Evolutionary conservation across 1,284 basidiomycete species (phyloP), one percentile per base, ranked within the genome.

Genomic region (Fomitopsis palustris): DNA sequence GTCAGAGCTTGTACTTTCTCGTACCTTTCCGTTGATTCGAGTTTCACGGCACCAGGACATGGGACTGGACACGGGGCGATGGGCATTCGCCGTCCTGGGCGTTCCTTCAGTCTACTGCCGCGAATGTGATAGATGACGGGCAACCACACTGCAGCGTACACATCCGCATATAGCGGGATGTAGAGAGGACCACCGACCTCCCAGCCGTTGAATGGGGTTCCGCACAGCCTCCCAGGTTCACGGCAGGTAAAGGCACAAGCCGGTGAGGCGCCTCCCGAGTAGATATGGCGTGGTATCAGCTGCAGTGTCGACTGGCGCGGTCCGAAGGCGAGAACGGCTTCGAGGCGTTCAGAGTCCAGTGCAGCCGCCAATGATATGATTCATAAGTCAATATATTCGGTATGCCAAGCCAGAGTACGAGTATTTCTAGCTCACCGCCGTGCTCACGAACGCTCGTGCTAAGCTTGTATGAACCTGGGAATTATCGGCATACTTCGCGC

Each of bases 311-410:
- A 57, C 27, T 49, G 49, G 49, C 49, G 49, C 35, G 35, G 39
- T 19, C 37, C 37, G 56, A 57, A 57, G 56, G 35, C 49, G 49
- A 53, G 56, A 57, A 53, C 55, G 33, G 27, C 55, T 51, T 39
- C 37, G 35, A 47, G 55, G 55, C 49, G 49, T 57, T 49, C 35
- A 52, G 27, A 14, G 37, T 51, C 6, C 49, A 53, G 17, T 35
- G 21, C 25, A 43, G 45, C 27, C 19, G 47, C 56, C 49, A 41
- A 33, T 53, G 16, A 19, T n/a, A 51, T 31, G 33, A 37, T 29
- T 29, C 25, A 21, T 23, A 38, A 35, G 25, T 29, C 17, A 33
- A 19, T 55, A n/a, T 49, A 41, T 41, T 49, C 16, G 14, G 17
- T 38, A 23, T 17, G 55, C 45, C 43, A 51, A 49, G 33, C 38